phyloP scores from a whole-genome alignment of 345 rosid species.

The Eucalyptus erythrocorys region DNA sequence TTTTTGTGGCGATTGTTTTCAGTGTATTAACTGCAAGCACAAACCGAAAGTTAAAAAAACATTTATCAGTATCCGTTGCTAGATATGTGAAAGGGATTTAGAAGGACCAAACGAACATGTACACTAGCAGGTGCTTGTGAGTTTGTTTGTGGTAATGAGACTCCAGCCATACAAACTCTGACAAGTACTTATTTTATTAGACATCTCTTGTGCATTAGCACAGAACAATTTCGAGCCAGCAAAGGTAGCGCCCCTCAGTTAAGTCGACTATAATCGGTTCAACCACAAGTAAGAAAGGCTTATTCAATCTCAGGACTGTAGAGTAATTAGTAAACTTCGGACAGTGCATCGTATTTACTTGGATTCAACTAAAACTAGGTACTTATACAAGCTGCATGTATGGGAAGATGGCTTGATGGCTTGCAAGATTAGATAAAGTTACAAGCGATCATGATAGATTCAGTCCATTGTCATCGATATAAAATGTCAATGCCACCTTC shows the following conservation, averaged over 20 bases:
- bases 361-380: not conserved
- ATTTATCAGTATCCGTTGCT: not conserved
- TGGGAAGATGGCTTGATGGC: not conserved
- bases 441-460: not conserved
- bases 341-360: not conserved
- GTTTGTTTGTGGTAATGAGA: not conserved
- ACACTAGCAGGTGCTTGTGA: not conserved
- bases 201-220: not conserved
- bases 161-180: not conserved
- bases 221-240: not conserved
- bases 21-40: conserved; percentile 33
- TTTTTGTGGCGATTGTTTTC: conserved; percentile 24
- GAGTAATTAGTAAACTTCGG: not conserved
- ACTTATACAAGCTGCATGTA: not conserved
- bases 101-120: not conserved
- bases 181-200: not conserved
- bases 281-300: not conserved
- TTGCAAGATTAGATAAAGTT: not conserved
- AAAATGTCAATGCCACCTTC: not conserved
- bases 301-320: not conserved
- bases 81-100: not conserved
- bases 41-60: not conserved
- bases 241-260: not conserved
- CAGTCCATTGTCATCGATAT: not conserved
- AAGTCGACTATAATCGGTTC: not conserved